Conservation (phyloP, 202 grass and related monocot genomes). For the Schoenoplectus triqueter region DNA sequence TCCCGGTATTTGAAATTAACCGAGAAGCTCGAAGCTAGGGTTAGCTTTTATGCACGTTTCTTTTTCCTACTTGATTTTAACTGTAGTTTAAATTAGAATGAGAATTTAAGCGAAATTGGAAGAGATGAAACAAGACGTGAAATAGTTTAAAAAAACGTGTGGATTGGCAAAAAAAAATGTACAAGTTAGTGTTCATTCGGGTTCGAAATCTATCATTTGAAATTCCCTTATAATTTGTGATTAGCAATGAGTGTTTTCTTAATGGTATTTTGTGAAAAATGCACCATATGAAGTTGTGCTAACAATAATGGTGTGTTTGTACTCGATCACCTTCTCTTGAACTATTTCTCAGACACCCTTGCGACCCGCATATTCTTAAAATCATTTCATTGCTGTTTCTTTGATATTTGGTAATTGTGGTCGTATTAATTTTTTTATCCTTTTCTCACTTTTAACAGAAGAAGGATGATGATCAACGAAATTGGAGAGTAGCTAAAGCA, state of each 20-base stretch:
- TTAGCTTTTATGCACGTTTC: slow-evolving; percentile 24
- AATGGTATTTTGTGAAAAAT: background rate
- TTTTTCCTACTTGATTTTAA: slow-evolving; percentile 7
- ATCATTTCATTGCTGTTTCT: slow-evolving; percentile 14
- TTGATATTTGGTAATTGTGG: slow-evolving; percentile 25
- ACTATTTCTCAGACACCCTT: background rate
- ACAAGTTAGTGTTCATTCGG: too few relatives aligned
- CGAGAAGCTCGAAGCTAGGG: slow-evolving; percentile 63
- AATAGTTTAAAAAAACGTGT: too few relatives aligned
- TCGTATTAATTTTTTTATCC: slow-evolving; percentile 3
- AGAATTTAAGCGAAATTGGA: slow-evolving; percentile 4
- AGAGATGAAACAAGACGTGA: background rate
- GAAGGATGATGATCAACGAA: slow-evolving; percentile 74
- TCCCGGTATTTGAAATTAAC: slow-evolving; percentile 57
- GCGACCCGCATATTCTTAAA: slow-evolving; percentile 21
- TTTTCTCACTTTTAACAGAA: slow-evolving; percentile 52
- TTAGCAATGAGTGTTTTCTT: background rate
- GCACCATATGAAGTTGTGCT: background rate
- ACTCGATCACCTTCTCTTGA: background rate
- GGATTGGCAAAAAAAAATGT: too few relatives aligned
- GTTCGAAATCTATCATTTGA: background rate
- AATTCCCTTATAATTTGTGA: background rate
- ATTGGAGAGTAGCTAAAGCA: slow-evolving; percentile 65
- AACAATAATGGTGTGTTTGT: slow-evolving; percentile 10
- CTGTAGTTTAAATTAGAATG: background rate